Evolutionary conservation across 2,329 filamentous ascomycete species (phyloP).

Genomic region (Nakataea oryzae): DNA sequence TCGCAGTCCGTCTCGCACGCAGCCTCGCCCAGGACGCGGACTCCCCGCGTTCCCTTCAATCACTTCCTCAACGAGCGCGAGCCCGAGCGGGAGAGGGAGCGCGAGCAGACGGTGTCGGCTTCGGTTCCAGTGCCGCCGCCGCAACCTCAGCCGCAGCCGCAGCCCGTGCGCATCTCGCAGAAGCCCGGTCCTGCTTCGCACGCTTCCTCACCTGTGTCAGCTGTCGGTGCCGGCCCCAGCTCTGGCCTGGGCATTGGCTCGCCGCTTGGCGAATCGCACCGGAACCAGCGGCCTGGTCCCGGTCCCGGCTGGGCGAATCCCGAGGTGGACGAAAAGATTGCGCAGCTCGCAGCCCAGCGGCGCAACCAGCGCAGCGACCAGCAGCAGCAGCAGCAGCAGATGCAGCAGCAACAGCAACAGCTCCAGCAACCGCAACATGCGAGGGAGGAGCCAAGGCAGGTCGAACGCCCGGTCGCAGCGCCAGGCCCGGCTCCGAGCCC

Average conservation of each 20-base stretch:
- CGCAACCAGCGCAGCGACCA: background rate
- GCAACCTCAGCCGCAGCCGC: constrained; percentile 15
- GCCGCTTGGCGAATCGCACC: background rate
- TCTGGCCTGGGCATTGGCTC: background rate
- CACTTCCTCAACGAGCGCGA: constrained; percentile 3
- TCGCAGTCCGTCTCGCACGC: background rate
- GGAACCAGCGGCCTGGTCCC: constrained; percentile 5
- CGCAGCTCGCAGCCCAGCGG: background rate
- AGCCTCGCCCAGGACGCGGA: background rate
- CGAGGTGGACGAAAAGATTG: background rate
- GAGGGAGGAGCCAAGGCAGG: constrained; percentile 2
- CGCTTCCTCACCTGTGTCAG: background rate
- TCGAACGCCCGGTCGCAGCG: constrained; percentile 1
- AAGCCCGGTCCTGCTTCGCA: constrained; percentile 21
- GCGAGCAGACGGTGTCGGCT: background rate
- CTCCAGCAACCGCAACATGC: constrained; percentile 20
- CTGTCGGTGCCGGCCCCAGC: background rate
- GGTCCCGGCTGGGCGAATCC: constrained; percentile 10
- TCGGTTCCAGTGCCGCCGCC: background rate
- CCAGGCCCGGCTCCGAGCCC: constrained; percentile 11
- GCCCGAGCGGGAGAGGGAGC: constrained; percentile 3
- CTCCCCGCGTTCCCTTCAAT: background rate
- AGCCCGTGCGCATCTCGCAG: constrained; percentile 28
- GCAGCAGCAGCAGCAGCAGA: constrained; percentile 10
- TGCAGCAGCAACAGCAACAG: constrained; percentile 16